A percentile compares a stretch with the other conserved stretches of the same genome.
These are phyloP conservation scores for Bombardia bombarda DNA, from an alignment of 495 filamentous ascomycete genomes.

Conservation along the genomic window DNA sequence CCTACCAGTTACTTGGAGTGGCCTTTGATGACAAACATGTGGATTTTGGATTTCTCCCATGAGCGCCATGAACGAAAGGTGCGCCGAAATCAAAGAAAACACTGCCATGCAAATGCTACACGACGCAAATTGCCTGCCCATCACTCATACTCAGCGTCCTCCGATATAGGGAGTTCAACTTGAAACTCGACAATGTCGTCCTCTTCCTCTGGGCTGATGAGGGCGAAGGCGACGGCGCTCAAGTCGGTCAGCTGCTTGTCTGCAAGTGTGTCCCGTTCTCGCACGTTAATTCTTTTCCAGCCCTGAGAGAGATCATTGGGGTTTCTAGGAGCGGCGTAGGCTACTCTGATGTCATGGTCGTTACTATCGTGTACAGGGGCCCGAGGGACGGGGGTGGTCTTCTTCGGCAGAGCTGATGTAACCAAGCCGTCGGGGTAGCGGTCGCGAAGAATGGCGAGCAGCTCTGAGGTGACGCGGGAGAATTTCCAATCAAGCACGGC, in stretches of 20 bases:
- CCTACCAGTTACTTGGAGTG: too few relatives aligned
- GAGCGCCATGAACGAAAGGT: too few relatives aligned
- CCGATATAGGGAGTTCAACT: constrained; percentile 54
- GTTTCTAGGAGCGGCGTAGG: constrained; percentile 28
- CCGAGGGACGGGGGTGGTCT: constrained; percentile 28
- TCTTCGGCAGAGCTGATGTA: constrained; percentile 6
- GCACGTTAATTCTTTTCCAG: constrained; percentile 30
- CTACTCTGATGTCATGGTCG: constrained; percentile 31
- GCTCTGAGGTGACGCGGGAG: constrained; percentile 49
- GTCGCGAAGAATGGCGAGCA: constrained; percentile 47
- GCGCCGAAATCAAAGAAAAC: too few relatives aligned
- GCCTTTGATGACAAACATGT: too few relatives aligned
- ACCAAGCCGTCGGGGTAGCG: constrained; percentile 41
- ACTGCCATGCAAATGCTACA: too few relatives aligned
- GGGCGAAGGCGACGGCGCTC: constrained; percentile 62
- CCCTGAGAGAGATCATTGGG: constrained; percentile 24
- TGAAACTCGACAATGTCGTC: constrained; percentile 53
- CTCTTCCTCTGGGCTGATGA: constrained; percentile 39
- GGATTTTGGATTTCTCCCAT: too few relatives aligned
- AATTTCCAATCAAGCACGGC: constrained; percentile 55
- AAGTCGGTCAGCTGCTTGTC: constrained; percentile 45
- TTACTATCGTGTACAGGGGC: too few relatives aligned
- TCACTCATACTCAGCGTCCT: constrained; percentile 20
- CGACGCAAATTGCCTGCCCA: not conserved
- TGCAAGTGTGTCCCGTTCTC: constrained; percentile 27